Conservation (phyloP, 2,329 filamentous ascomycete species). For the Trichoderma harzianum region DNA sequence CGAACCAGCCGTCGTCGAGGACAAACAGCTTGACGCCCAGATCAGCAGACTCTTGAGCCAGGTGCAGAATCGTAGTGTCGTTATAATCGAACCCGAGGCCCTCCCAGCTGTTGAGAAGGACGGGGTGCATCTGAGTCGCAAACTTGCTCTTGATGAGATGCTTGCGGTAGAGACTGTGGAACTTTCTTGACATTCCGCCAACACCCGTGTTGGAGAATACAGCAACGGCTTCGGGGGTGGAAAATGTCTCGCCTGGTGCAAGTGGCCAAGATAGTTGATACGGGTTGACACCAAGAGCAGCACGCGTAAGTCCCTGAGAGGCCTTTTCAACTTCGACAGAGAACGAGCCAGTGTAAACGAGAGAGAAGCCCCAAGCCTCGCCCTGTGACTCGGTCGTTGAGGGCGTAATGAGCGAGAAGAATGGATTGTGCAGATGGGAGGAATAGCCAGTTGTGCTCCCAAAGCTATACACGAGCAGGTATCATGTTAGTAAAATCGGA, state of each 20-base stretch:
- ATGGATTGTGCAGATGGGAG: constrained; percentile 63
- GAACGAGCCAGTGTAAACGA: constrained; percentile 64
- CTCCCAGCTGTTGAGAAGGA: constrained; percentile 65
- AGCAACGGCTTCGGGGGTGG: constrained; percentile 60
- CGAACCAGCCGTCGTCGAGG: constrained; percentile 67
- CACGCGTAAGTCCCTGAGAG: constrained; percentile 59
- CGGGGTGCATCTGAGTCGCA: constrained; percentile 49
- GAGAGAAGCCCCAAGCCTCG: constrained; percentile 62
- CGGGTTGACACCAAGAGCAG: constrained; percentile 58
- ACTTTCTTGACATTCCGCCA: constrained; percentile 59
- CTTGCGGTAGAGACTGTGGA: constrained; percentile 59
- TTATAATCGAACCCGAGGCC: constrained; percentile 59
- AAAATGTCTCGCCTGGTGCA: constrained; percentile 52
- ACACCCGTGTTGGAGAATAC: constrained; percentile 58
- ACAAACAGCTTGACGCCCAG: constrained; percentile 63
- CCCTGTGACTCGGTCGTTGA: constrained; percentile 58
- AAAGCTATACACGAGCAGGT: constrained; percentile 42
- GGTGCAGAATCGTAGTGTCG: constrained; percentile 49
- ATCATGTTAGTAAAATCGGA: background rate
- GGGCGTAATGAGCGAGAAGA: constrained; percentile 55
- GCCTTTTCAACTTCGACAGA: constrained; percentile 58
- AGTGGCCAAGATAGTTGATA: constrained; percentile 58
- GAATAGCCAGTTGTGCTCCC: constrained; percentile 60
- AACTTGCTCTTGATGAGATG: constrained; percentile 58
- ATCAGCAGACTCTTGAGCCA: constrained; percentile 54